phyloP scores from a whole-genome alignment of 2,329 filamentous ascomycete species.

The Talaromyces verruculosus region DNA sequence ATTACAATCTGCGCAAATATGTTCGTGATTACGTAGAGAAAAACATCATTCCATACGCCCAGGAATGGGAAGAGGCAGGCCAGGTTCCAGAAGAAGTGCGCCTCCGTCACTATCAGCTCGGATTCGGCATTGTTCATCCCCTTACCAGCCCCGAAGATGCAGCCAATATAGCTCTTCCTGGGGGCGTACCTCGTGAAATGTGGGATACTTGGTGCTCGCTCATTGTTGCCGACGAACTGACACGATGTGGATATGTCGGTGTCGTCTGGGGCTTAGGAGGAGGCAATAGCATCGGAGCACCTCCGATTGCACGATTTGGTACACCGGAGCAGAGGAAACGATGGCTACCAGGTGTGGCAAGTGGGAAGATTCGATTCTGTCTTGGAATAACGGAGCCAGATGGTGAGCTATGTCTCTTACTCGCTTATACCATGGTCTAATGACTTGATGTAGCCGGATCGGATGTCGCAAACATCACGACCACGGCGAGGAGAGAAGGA shows the following conservation, averaged over 20 bases:
- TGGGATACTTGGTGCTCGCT: slow-evolving; percentile 60
- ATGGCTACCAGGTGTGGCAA: slow-evolving; percentile 61
- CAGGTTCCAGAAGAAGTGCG: slow-evolving; percentile 50
- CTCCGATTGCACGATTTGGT: slow-evolving; percentile 64
- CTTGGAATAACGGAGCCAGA: slow-evolving; percentile 65
- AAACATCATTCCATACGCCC: slow-evolving; percentile 57
- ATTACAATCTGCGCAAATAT: slow-evolving; percentile 57
- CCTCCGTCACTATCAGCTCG: slow-evolving; percentile 41
- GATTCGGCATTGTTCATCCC: slow-evolving; percentile 40
- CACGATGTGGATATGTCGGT: slow-evolving; percentile 57
- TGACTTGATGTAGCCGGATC: slow-evolving; percentile 50
- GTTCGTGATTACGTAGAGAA: slow-evolving; percentile 61
- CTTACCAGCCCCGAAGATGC: slow-evolving; percentile 42
- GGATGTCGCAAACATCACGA: slow-evolving; percentile 64
- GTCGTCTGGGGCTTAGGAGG: slow-evolving; percentile 60
- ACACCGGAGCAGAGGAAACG: slow-evolving; percentile 58
- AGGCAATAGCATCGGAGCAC: slow-evolving; percentile 62
- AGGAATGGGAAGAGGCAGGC: slow-evolving; percentile 64
- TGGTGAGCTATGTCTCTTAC: slow-evolving; percentile 38
- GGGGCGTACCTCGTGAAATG: slow-evolving; percentile 48
- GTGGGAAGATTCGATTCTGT: slow-evolving; percentile 61
- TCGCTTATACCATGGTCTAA: not conserved
- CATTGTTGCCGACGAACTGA: slow-evolving; percentile 57
- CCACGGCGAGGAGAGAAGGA: slow-evolving; percentile 56
- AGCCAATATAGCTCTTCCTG: slow-evolving; percentile 43